Base-by-base conservation (phyloP, 768 basidiomycete genomes). In the Xerocomus potaroensis region DNA sequence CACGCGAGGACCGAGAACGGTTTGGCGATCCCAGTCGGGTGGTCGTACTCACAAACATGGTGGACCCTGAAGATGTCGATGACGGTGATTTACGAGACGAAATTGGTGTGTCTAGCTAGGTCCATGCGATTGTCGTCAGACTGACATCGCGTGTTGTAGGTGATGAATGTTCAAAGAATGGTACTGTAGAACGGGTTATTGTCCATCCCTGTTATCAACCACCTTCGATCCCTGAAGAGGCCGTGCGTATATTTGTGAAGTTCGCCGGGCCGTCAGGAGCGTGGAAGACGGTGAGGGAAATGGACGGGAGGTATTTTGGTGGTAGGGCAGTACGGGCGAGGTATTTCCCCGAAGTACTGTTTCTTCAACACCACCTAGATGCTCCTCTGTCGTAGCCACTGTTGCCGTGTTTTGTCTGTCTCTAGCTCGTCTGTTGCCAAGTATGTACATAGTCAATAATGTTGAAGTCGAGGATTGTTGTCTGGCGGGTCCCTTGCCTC, bases 241-340 rank as follows among this genome's bases (percentile, higher is more conserved):
- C 84, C 1, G 86, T 96, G 4, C 83, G 93, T 42, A 84, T 97
- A 44, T 98, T 96, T 61, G 86, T 97, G 14, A 70, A 88, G 43
- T 98, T 95, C 59, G 82, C 83, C 0, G 95, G 94, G 1, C 89
- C 90, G 5, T 93, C 79, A 0, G 95, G 91, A 10, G 95, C 94
- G 6, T 98, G 93, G 94, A 91, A 91, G 67, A 93, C 91, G 0
- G 90, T 94, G 3, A 80, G 91, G 39, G 92, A 95, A 63, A 74
- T 97, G 43, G 91, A 98, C 57, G 95, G 92, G 18, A 76, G 94
- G 23, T 95, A 79, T 62, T 98, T 97, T 60, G 93, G 88, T 11
- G 95, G 95, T 9, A 75, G 85, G 53, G 76, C 77, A 14, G 88
- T 95, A 24, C 74, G 85, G 35, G 91, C 91, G 33, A 73, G 85